phyloP scores from a whole-genome alignment of 2,329 filamentous ascomycete species.

The Septoria linicola region DNA sequence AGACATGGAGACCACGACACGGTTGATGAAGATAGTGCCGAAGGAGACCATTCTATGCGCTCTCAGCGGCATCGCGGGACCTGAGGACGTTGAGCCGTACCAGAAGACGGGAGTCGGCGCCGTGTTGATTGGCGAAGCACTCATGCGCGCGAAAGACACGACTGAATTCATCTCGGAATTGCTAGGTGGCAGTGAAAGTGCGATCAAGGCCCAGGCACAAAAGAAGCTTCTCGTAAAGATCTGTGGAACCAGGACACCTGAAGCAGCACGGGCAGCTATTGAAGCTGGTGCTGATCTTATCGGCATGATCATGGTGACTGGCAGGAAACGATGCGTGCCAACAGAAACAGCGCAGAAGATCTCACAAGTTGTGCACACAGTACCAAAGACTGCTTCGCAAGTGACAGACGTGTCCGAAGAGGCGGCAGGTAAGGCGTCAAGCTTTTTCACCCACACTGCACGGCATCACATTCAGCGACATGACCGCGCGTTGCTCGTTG shows the following conservation, averaged over 20 bases:
- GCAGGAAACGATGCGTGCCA: conserved; percentile 74
- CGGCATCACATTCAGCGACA: conserved; percentile 49
- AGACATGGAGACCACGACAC: conserved; percentile 65
- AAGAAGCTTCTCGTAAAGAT: conserved; percentile 77
- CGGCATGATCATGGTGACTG: conserved; percentile 85
- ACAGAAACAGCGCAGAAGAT: conserved; percentile 78
- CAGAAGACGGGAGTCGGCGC: conserved; percentile 87
- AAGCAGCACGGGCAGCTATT: conserved; percentile 76
- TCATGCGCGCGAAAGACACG: conserved; percentile 88
- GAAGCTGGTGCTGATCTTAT: conserved; percentile 87
- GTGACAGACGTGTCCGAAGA: conserved; percentile 18
- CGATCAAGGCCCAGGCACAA: conserved; percentile 30
- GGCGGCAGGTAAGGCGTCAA: conserved; percentile 47
- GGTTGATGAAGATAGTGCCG: conserved; percentile 82
- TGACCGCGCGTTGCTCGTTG: conserved; percentile 74
- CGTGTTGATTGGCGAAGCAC: conserved; percentile 88
- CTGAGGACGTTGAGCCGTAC: conserved; percentile 85
- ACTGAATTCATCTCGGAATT: conserved; percentile 79
- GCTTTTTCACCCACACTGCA: conserved; percentile 68
- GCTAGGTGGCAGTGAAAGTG: conserved; percentile 57
- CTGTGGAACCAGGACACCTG: conserved; percentile 81
- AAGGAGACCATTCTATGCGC: conserved; percentile 86
- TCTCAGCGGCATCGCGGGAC: conserved; percentile 86
- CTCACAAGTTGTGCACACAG: conserved; percentile 69
- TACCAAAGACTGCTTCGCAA: conserved; percentile 39